Evolutionary conservation across 2,329 filamentous ascomycete species (phyloP), one percentile per base, ranked within the genome.

Genomic region (Penicillium sp.): DNA sequence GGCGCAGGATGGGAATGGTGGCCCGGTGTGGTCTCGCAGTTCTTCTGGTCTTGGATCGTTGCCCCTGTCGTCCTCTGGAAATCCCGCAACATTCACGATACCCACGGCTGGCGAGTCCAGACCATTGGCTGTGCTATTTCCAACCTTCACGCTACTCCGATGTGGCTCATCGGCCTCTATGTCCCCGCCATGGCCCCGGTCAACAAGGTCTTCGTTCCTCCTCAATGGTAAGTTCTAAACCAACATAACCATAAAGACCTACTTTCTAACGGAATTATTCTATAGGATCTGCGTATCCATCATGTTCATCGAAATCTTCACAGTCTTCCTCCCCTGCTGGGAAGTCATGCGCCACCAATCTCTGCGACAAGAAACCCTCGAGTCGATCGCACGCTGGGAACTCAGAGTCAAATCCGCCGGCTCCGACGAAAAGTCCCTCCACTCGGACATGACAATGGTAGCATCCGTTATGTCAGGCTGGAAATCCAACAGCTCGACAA

Each of bases 61-160:
- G 57, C 56, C 42, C 59, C 60, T 19, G 23, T 57, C 25, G 57
- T 88, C 60, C 79, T 89, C 4, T 88, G 82, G 80, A 80, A 82
- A 63, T 82, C 86, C 38, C 80, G 86, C 8, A 75, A 79, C 23
- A 84, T 89, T 63, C 79, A 79, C 31, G 87, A 89, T 66, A 86
- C 85, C 7, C 84, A 88, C 65, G 83, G 86, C 55, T 89, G 87
- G 87, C 79, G 86, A 12, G 67, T 82, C 6, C 86, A 89, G 68
- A 89, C 86, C 33, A 82, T 85, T 41, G 69, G 79, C 39, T 78
- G 78, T 53, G 74, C 80, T 50, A 55, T 82, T 53, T 74, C 77
- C 42, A 77, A 75, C 55, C 79, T 89, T 21, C 86, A 83, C 55
- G 86, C 86, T 23, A 83, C 86, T 9, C 87, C 87, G 0, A 81